Base-by-base conservation (phyloP, 805 yeast genomes). In the Spathaspora sp. region DNA sequence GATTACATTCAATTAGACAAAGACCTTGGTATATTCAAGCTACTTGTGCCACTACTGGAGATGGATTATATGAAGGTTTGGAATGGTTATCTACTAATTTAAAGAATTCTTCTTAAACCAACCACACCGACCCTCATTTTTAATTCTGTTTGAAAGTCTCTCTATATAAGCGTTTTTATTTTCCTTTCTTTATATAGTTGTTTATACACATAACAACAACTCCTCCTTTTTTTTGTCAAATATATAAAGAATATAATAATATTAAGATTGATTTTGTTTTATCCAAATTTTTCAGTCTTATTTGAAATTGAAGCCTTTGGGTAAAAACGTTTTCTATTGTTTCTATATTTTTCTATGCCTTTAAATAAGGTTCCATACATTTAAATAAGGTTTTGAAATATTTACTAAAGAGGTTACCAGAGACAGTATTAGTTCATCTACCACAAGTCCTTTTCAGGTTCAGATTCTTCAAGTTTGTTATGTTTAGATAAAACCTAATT, bases 21-120 rank as follows among this genome's bases (percentile, higher is more conserved):
- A 89, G 98, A 79, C 97, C 97, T 67, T 94, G 99, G 99, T 93
- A 88, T 79, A 93, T 94, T 72, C 97, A 93, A 80, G 90, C 99
- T 62, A 89, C 98, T 58, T 92, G 98, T 80, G 99, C 99, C 62
- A 93, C 97, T 61, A 89, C 98, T 57, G 99, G 98, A 79, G 97
- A 92, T 73, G 98, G 98, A 81, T 81, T 91, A 69, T 88, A 90
- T 74, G 97, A 91, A 79, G 97, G 97, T 82, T 84, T 91, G 72
- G 97, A 91, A 79, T 91, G 97, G 97, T 85, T 91, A 69, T 83
- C 92, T 62, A 87, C 89, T 69, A 89, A 88, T 79, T 83, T 91
- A 77, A 90, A 90, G 81, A 66, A 62, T 52, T 58, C 69, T 39
- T 61, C 70, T 63, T 69, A 58, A 65, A 60, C 47, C 12, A 14